Base-by-base conservation (phyloP, 352 stramenopile genomes). In the Globisporangium acanthophoron region DNA sequence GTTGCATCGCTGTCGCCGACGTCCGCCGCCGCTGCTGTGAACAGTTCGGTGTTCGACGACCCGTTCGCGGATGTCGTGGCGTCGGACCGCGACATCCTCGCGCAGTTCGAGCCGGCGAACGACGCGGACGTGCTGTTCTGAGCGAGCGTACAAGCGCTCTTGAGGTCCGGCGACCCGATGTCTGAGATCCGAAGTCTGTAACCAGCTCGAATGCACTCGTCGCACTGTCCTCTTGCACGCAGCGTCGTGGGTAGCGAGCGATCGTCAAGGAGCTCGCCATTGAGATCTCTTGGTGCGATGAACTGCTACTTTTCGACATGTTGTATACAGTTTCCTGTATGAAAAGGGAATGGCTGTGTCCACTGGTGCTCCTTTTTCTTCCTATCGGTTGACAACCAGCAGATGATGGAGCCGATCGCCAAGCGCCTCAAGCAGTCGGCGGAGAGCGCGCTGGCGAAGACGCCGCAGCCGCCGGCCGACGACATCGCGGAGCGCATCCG, bases 91-190 rank as follows among this genome's bases (percentile, higher is more conserved):
- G 81, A 94, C 65, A 92, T 94, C 58, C 71, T 94, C n/a, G 71
- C 84, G 56, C 76, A 88, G 54, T 94, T 85, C 56, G 84, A 94
- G 54, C 76, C 75, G 2, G 67, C 84, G 40, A 70, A 81, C 4
- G 84, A 94, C 56, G 71, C 78, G 43, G 84, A 94, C 51, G 82
- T 94, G 44, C 75, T 94, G 18, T 94, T 94, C 69, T 94, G 88
- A 62, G 43, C 29, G 11, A 33, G 20, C 16, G 48, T 24, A 31
- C 21, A 11, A 44, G 56, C 18, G 27, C 5, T 24, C 21, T 24
- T n/a, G 27, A 16, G 35, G 8, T 46, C 31, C 24, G 21, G 7
- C 46, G 44, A 31, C n/a, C 13, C n/a, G 13, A 16, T 24, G 21
- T 24, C 21, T 24, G 21, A 24, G 21, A 24, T 24, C 21, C 21